A percentile compares a stretch with the other conserved stretches of the same genome.
Evolutionary conservation across 2,329 filamentous ascomycete genomes (phyloP).

Genomic region (Talaromyces verruculosus): DNA sequence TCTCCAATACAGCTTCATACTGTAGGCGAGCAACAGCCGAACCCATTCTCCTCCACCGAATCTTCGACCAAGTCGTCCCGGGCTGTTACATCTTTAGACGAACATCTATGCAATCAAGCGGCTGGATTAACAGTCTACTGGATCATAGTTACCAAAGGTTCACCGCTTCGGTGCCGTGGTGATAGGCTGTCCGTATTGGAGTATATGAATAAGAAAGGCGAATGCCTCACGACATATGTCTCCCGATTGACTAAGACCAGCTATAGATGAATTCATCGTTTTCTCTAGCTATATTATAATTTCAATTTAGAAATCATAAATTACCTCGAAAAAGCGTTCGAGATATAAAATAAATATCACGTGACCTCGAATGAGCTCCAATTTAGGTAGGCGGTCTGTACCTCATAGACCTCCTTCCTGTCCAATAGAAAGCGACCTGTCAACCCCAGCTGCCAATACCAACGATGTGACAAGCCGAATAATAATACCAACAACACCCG

Average conservation of each 20-base stretch:
- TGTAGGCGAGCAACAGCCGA: neutral
- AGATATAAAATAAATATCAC: neutral
- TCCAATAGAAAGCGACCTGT: constrained; percentile 9
- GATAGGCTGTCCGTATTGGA: neutral
- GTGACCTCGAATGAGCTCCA: neutral
- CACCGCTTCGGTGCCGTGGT: neutral
- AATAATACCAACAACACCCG: neutral
- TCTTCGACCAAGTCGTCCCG: too few species aligned
- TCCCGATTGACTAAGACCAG: neutral
- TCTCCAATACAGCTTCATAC: neutral
- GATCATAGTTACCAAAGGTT: neutral
- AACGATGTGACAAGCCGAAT: neutral
- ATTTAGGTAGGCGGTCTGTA: neutral
- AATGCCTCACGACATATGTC: neutral
- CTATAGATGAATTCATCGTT: too few species aligned
- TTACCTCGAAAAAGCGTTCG: neutral
- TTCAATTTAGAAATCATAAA: too few species aligned
- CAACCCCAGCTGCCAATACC: neutral
- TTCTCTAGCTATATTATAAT: neutral
- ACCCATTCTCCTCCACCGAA: neutral
- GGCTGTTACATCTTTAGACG: too few species aligned
- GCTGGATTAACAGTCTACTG: neutral
- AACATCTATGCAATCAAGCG: neutral
- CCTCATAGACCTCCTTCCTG: neutral
- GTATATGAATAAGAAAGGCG: neutral